These are phyloP conservation scores for Taphrina deformans DNA, from an alignment of 1,139 yeast species.

Conservation along the genomic window DNA sequence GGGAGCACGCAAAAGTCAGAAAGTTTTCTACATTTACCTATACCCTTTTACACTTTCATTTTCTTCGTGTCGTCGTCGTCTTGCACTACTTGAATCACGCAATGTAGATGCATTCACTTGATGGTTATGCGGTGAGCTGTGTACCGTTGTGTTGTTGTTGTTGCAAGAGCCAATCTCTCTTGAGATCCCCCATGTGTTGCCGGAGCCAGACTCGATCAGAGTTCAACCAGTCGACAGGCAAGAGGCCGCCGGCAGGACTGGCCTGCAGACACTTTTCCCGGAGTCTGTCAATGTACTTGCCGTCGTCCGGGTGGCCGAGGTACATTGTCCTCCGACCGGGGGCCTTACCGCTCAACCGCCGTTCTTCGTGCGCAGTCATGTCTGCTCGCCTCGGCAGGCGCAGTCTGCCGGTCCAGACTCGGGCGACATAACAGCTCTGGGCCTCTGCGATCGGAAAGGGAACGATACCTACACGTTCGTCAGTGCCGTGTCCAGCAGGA, in stretches of 20 bases:
- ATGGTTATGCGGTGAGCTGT: no score
- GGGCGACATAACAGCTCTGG: conserved; percentile 47
- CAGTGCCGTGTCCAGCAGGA: not conserved
- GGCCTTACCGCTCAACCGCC: conserved; percentile 47
- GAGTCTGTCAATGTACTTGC: conserved; percentile 14
- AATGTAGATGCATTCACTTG: no score
- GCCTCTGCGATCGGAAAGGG: conserved; percentile 63
- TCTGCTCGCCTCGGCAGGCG: conserved; percentile 50
- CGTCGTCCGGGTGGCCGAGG: conserved; percentile 28
- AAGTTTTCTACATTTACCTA: no score
- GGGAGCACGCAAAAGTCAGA: not conserved
- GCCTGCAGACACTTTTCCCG: not conserved
- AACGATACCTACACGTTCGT: conserved; percentile 51
- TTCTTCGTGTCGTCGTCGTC: no score
- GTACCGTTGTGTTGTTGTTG: not conserved
- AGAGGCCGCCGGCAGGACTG: not conserved
- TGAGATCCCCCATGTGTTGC: not conserved
- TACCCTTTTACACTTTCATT: no score
- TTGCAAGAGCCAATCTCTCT: not conserved
- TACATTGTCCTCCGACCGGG: conserved; percentile 41
- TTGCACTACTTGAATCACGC: no score
- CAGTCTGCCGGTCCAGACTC: conserved; percentile 56
- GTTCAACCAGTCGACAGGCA: conserved; percentile 23
- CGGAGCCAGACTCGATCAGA: not conserved
- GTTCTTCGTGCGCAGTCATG: conserved; percentile 45